phyloP scores from a whole-genome alignment of 2,329 filamentous ascomycete genomes.

The Talaromyces sp. region DNA sequence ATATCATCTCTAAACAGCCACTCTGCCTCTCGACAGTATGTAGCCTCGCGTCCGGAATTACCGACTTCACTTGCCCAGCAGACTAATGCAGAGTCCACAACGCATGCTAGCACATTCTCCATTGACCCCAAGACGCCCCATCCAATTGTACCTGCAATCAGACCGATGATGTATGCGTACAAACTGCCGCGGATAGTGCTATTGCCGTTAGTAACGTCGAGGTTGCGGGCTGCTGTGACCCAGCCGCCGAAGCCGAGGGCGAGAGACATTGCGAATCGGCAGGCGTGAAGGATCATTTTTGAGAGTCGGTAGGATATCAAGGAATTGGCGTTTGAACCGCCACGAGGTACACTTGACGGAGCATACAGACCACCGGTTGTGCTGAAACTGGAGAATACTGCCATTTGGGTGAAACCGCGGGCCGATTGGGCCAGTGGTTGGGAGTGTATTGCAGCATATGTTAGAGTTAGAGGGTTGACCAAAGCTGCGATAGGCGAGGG shows the following conservation, averaged over 20 bases:
- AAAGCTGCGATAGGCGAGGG: constrained; percentile 81
- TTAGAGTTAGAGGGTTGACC: constrained; percentile 87
- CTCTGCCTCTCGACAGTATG: constrained; percentile 89
- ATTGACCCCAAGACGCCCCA: constrained; percentile 90
- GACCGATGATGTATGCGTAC: constrained; percentile 89
- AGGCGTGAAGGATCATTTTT: constrained; percentile 86
- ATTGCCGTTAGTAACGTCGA: constrained; percentile 56
- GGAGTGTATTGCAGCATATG: constrained; percentile 90
- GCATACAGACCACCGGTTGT: constrained; percentile 59
- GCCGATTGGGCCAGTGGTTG: constrained; percentile 75
- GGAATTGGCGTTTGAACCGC: constrained; percentile 42
- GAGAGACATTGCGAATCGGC: constrained; percentile 84
- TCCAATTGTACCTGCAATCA: constrained; percentile 90
- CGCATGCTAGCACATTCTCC: constrained; percentile 81
- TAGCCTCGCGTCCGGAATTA: constrained; percentile 58
- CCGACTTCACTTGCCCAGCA: constrained; percentile 90
- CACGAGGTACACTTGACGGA: constrained; percentile 43
- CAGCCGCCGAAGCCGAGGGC: constrained; percentile 92
- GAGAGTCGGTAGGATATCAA: constrained; percentile 86
- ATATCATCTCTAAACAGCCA: constrained; percentile 71
- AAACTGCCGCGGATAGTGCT: constrained; percentile 66
- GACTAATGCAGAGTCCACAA: constrained; percentile 82
- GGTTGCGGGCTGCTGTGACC: constrained; percentile 83
- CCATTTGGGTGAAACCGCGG: constrained; percentile 74
- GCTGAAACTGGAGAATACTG: constrained; percentile 69